phyloP scores from a whole-genome alignment of 1,139 yeast genomes.

The Magnusiomyces tetraspermus region DNA sequence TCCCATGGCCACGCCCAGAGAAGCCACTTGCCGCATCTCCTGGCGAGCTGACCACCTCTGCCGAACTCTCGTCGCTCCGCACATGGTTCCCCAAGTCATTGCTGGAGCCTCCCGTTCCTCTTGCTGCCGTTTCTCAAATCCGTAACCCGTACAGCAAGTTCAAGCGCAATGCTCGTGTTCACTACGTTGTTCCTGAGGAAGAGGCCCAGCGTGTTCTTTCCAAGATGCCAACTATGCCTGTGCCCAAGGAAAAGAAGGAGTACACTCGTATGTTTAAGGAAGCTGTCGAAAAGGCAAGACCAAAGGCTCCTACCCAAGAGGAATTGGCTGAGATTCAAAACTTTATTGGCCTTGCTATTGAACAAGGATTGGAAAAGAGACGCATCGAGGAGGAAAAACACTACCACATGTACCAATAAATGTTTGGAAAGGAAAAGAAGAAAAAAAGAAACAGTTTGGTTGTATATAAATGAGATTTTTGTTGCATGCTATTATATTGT shows the following conservation, averaged over 20 bases:
- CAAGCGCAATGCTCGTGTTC: slow-evolving; percentile 24
- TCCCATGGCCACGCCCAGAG: slow-evolving; percentile 85
- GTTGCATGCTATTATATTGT: no score
- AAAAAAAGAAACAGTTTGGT: no score
- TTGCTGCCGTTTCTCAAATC: slow-evolving; percentile 53
- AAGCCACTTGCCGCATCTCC: slow-evolving; percentile 42
- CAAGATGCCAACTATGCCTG: slow-evolving; percentile 61
- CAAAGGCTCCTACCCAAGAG: slow-evolving; percentile 31
- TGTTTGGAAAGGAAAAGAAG: not conserved
- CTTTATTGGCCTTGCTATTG: slow-evolving; percentile 46
- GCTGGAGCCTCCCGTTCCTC: slow-evolving; percentile 60
- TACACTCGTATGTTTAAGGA: slow-evolving; percentile 1
- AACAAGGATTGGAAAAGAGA: slow-evolving; percentile 37
- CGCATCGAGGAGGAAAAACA: slow-evolving; percentile 26
- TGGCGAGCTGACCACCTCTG: slow-evolving; percentile 40
- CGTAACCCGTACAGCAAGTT: slow-evolving; percentile 59
- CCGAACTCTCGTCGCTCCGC: slow-evolving; percentile 56
- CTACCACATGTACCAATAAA: slow-evolving; percentile 24
- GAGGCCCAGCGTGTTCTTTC: slow-evolving; percentile 21
- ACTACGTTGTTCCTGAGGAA: slow-evolving; percentile 11
- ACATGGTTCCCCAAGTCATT: slow-evolving; percentile 66
- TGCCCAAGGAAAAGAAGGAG: slow-evolving; percentile 24
- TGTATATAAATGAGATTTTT: no score
- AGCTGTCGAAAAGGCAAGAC: slow-evolving; percentile 6
- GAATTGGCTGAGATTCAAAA: slow-evolving; percentile 56